phyloP scores from a whole-genome alignment of 306 rosid species.

The Rubus idaeus region DNA sequence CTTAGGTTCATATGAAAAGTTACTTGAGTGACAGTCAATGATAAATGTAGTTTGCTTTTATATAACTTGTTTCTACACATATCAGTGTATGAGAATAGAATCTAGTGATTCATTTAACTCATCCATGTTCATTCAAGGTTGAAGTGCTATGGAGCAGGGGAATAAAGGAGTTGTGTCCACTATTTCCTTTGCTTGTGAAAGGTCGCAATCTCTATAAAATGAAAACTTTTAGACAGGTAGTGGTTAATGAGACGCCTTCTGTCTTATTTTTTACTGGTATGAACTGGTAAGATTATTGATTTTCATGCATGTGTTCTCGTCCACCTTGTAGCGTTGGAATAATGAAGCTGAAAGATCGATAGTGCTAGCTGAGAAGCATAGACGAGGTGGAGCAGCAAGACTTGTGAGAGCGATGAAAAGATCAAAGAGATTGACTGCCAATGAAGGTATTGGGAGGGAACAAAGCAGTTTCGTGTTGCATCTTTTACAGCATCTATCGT shows the following conservation, averaged over 20 bases:
- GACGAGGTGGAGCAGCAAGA: conserved; percentile 72
- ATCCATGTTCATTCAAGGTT: conserved; percentile 43
- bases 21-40: background rate
- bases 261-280: background rate
- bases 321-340: conserved; percentile 56
- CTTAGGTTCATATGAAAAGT: background rate
- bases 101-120: conserved; percentile 1
- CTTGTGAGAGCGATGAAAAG: conserved; percentile 44
- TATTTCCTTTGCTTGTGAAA: conserved; percentile 72
- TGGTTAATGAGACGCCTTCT: conserved; percentile 9
- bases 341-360: conserved; percentile 61
- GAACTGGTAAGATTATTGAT: background rate
- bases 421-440: conserved; percentile 28
- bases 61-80: background rate
- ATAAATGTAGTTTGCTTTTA: background rate
- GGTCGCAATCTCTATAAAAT: conserved; percentile 79
- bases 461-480: conserved; percentile 2
- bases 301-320: conserved; percentile 23
- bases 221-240: conserved; percentile 75
- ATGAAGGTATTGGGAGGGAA: conserved; percentile 37
- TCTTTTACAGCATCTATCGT: background rate
- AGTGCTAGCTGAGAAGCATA: conserved; percentile 79
- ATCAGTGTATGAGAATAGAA: background rate
- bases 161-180: conserved; percentile 48
- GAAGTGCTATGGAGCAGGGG: conserved; percentile 88